A percentile compares a stretch with the other conserved stretches of the same genome.
Conservation (phyloP, 2,329 filamentous ascomycete genomes). For the Mariannaea sp. region DNA sequence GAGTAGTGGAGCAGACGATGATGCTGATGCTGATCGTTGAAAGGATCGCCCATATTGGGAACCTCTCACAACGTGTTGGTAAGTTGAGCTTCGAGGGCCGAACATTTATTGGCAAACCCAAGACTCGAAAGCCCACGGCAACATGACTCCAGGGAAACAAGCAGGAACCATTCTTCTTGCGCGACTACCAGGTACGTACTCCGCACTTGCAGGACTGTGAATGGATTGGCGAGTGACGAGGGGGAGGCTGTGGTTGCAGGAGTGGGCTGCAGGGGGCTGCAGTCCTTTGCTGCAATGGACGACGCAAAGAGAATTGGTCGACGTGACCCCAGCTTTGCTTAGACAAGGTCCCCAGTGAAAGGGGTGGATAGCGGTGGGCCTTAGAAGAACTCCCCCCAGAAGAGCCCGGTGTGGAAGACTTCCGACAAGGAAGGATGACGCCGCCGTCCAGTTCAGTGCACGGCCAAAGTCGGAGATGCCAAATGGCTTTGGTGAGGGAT, state of each 20-base stretch:
- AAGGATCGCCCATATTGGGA: not conserved
- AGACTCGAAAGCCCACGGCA: not conserved
- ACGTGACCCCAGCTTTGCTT: conserved; percentile 36
- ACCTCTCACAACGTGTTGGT: not conserved
- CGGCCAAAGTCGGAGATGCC: not conserved
- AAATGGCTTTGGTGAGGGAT: not conserved
- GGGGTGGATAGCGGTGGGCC: conserved; percentile 16
- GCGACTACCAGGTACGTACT: no score
- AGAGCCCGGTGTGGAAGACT: conserved; percentile 1
- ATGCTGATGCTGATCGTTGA: not conserved
- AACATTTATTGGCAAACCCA: no score
- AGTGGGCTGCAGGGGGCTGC: conserved; percentile 21
- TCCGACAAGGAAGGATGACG: conserved; percentile 7
- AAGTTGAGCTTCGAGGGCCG: not conserved
- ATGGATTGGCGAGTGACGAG: conserved; percentile 10
- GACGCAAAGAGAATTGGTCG: conserved; percentile 30
- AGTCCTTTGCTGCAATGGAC: conserved; percentile 27
- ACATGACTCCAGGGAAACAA: not conserved
- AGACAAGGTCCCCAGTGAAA: conserved; percentile 30
- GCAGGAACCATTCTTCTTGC: not conserved
- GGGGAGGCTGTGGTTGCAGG: conserved; percentile 28
- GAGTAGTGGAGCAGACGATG: not conserved
- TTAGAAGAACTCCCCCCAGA: conserved; percentile 9
- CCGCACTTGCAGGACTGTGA: no score
- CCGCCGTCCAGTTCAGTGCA: no score